Evolutionary conservation across 345 rosid genomes (phyloP).

Genomic region (Euphorbia peplus): DNA sequence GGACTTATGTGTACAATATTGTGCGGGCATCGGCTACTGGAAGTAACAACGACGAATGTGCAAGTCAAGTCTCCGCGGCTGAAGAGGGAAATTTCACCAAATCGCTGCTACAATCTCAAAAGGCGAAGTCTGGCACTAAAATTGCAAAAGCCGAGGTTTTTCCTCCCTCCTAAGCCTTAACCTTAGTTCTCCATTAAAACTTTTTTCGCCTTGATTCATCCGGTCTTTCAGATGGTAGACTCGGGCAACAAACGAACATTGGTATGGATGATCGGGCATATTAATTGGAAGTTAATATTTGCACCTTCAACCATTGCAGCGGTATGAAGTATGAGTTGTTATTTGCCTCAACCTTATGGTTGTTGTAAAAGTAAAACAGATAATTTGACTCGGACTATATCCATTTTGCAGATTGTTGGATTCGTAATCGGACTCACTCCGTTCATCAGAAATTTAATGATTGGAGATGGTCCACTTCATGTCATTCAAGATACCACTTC

Average conservation of each 20-base stretch:
- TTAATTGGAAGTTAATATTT: slow-evolving; percentile 46
- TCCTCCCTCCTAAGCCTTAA: background rate
- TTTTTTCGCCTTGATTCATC: too few species aligned
- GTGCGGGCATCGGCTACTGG: slow-evolving; percentile 38
- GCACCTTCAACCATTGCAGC: slow-evolving; percentile 60
- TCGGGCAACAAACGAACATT: slow-evolving; percentile 27
- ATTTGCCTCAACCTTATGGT: too few species aligned
- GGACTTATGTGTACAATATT: slow-evolving; percentile 56
- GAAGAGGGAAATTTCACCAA: slow-evolving; percentile 34
- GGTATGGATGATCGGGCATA: slow-evolving; percentile 15
- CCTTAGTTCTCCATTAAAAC: too few species aligned
- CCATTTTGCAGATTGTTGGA: slow-evolving; percentile 44
- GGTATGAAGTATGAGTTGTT: slow-evolving; percentile 27
- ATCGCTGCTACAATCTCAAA: slow-evolving; percentile 37
- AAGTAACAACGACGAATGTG: slow-evolving; percentile 18
- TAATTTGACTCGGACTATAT: background rate
- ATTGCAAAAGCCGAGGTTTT: slow-evolving; percentile 32
- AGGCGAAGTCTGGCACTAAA: slow-evolving; percentile 6
- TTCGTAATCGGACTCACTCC: slow-evolving; percentile 50
- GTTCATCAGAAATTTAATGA: slow-evolving; percentile 36
- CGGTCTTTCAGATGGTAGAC: slow-evolving; percentile 23
- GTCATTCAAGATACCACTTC: slow-evolving; percentile 54
- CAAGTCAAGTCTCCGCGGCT: slow-evolving; percentile 22
- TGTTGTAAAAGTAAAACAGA: background rate
- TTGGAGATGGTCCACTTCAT: slow-evolving; percentile 52